Evolutionary conservation across 2,329 filamentous ascomycete species (phyloP).

Genomic region (Teratosphaeria pseudoeucalypti): DNA sequence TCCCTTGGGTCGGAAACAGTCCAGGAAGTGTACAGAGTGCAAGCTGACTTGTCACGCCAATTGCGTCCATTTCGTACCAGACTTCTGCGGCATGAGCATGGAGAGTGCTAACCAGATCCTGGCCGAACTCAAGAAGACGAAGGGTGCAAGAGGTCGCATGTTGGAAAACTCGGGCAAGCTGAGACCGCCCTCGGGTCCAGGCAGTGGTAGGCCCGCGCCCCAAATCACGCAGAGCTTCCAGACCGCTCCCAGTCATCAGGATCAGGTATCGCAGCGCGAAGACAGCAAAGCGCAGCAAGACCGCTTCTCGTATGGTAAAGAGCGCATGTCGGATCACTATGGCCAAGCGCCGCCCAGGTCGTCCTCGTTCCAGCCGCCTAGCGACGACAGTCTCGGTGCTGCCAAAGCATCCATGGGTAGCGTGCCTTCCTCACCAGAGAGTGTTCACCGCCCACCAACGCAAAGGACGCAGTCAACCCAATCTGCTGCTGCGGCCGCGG

Average conservation of each 20-base stretch:
- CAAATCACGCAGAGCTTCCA: conserved; percentile 29
- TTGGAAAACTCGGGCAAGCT: conserved; percentile 40
- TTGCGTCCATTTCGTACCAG: conserved; percentile 90
- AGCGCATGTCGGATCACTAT: conserved; percentile 28
- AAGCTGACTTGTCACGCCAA: conserved; percentile 79
- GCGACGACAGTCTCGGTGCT: conserved; percentile 35
- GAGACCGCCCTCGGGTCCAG: conserved; percentile 33
- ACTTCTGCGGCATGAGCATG: conserved; percentile 99
- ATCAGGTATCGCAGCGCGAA: conserved; percentile 22
- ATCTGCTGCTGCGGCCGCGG: conserved; percentile 39
- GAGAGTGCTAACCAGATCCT: conserved; percentile 89
- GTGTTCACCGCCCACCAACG: conserved; percentile 35
- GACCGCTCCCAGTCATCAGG: conserved; percentile 24
- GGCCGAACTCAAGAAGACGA: conserved; percentile 71
- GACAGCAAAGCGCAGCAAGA: conserved; percentile 19
- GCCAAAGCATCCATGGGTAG: conserved; percentile 37
- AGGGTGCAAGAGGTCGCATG: conserved; percentile 36
- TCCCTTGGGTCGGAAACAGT: conserved; percentile 89
- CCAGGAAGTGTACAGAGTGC: conserved; percentile 91
- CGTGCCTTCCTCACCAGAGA: conserved; percentile 36
- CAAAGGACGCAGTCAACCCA: conserved; percentile 41
- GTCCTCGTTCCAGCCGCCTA: conserved; percentile 30
- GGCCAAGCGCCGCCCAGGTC: conserved; percentile 27
- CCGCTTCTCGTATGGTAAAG: conserved; percentile 40
- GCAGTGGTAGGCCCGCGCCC: conserved; percentile 35